A percentile compares a stretch with the other conserved stretches of the same genome.
Evolutionary conservation across 2,329 filamentous ascomycete species (phyloP).

Genomic region (Pseudocercospora pini-densiflorae): DNA sequence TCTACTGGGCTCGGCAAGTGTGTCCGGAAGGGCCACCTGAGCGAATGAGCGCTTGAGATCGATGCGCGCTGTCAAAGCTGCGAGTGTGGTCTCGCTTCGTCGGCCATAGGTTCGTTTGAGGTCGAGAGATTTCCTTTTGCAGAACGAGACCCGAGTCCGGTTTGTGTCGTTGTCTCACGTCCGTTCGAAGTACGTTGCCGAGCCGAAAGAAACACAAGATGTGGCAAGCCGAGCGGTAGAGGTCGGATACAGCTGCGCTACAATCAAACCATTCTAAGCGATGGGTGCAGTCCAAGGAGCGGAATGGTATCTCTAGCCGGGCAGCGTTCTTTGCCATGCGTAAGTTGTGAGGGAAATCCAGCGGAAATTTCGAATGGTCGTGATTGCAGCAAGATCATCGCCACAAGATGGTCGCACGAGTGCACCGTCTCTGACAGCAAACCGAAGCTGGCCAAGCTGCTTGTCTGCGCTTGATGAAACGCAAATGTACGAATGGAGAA

Average conservation of each 20-base stretch:
- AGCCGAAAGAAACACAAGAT: neutral
- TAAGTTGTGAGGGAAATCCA: no score
- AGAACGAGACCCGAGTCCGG: neutral
- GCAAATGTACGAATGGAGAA: neutral
- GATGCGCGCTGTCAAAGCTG: neutral
- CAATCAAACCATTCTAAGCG: no score
- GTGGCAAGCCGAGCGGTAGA: neutral
- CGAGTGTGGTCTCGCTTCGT: neutral
- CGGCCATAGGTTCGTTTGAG: neutral
- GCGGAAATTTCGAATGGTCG: no score
- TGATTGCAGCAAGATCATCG: no score
- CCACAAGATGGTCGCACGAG: no score
- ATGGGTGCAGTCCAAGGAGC: no score
- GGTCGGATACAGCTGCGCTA: neutral
- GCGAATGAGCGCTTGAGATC: neutral
- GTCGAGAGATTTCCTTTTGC: neutral
- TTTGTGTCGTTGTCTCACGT: neutral
- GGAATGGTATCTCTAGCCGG: no score
- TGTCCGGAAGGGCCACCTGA: neutral
- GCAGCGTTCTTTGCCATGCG: no score
- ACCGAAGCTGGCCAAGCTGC: neutral
- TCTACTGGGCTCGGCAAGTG: neutral
- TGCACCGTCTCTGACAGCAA: neutral
- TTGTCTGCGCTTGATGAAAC: constrained; percentile 7
- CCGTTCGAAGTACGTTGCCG: neutral